phyloP scores from a whole-genome alignment of 1,284 basidiomycete species.

The Puccinia sorghi region DNA sequence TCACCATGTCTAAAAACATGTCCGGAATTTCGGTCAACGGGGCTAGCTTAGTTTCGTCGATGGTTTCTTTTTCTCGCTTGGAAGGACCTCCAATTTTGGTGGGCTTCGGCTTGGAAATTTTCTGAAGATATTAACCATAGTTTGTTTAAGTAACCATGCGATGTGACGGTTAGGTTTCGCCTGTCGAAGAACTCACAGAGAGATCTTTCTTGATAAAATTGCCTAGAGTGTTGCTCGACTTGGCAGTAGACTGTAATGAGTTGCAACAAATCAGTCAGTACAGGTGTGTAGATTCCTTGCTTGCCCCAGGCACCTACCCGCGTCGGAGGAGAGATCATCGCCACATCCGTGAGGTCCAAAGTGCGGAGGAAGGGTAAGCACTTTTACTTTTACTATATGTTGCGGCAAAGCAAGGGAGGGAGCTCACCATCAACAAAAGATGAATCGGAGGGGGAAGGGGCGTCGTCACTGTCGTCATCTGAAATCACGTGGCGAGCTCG shows the following conservation, averaged over 20 bases:
- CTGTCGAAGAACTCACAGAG: constrained; percentile 20
- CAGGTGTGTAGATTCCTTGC: neutral
- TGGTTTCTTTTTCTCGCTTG: constrained; percentile 51
- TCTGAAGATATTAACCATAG: constrained; percentile 5
- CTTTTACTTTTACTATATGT: neutral
- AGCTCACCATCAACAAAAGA: constrained; percentile 4
- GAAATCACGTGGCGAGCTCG: neutral
- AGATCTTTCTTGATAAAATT: constrained; percentile 49
- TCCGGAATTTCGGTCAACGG: constrained; percentile 78
- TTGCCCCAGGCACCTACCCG: neutral
- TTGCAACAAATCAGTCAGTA: neutral
- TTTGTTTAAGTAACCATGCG: neutral
- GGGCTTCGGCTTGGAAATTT: constrained; percentile 14
- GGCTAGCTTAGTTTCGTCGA: constrained; percentile 62
- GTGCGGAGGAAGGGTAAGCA: neutral
- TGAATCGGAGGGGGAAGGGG: neutral
- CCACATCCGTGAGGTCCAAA: neutral
- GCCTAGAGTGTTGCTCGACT: constrained; percentile 37
- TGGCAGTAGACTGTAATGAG: constrained; percentile 32
- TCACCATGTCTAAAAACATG: constrained; percentile 82
- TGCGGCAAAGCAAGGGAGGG: neutral
- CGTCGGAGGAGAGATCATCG: neutral
- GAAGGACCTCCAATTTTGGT: constrained; percentile 39
- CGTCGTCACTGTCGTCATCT: constrained; percentile 10
- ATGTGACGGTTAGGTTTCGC: neutral